Evolutionary conservation across 2,329 filamentous ascomycete species (phyloP).

Genomic region (Malbranchea zuffiana): DNA sequence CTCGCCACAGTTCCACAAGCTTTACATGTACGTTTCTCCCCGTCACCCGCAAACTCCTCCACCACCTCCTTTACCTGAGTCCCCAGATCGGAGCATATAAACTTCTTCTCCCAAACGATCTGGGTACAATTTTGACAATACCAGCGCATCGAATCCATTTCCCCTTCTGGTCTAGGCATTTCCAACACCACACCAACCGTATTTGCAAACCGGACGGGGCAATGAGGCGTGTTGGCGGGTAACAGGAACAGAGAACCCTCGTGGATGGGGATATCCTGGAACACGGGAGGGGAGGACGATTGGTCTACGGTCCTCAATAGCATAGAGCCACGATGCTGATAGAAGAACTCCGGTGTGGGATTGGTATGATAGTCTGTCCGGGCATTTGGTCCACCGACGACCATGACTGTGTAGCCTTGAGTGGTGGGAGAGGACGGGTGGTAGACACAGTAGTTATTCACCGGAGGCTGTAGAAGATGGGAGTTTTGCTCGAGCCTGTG

Average conservation of each 20-base stretch:
- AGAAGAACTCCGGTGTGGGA: conserved; percentile 93
- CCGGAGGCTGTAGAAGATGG: conserved; percentile 81
- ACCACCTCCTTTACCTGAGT: conserved; percentile 92
- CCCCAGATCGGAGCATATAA: conserved; percentile 81
- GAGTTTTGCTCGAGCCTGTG: conserved; percentile 79
- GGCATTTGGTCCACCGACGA: conserved; percentile 91
- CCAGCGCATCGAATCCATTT: conserved; percentile 75
- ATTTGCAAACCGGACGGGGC: conserved; percentile 82
- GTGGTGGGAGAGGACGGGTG: conserved; percentile 57
- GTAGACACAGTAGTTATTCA: conserved; percentile 98
- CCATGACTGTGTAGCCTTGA: conserved; percentile 82
- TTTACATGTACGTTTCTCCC: conserved; percentile 60
- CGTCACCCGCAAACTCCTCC: conserved; percentile 62
- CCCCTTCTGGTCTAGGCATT: conserved; percentile 60
- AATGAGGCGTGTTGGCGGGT: conserved; percentile 90
- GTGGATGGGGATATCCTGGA: conserved; percentile 77
- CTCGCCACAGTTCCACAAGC: conserved; percentile 68
- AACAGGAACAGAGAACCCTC: conserved; percentile 92
- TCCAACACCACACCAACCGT: conserved; percentile 93
- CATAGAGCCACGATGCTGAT: conserved; percentile 90
- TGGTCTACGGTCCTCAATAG: conserved; percentile 79
- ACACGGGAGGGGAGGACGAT: conserved; percentile 41
- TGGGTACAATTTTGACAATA: conserved; percentile 65
- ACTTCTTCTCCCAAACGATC: conserved; percentile 73
- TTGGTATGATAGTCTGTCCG: conserved; percentile 99